Conservation (phyloP, 148 eudicot species). For the Rhododendron ovatum region DNA sequence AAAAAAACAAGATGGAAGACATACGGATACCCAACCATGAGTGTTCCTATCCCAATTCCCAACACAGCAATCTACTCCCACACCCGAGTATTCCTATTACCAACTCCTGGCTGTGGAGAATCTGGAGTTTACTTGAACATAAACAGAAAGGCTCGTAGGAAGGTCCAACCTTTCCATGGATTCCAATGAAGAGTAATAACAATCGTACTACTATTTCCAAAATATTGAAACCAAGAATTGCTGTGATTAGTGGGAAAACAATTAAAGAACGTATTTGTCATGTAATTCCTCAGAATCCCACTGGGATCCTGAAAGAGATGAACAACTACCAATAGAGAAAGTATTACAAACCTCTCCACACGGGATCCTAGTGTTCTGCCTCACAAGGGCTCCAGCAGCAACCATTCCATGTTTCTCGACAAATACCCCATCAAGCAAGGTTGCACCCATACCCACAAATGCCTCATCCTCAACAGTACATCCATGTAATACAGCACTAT, state of each 20-base stretch:
- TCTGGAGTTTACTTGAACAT: background rate
- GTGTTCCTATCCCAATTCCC: background rate
- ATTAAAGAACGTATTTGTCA: background rate
- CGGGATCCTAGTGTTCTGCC: conserved; percentile 57
- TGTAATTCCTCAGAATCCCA: background rate
- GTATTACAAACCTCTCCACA: conserved; percentile 46
- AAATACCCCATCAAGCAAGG: conserved; percentile 55
- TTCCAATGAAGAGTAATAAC: background rate
- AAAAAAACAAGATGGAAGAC: background rate
- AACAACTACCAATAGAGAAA: background rate
- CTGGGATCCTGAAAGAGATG: background rate
- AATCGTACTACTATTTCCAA: background rate
- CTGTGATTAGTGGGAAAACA: background rate
- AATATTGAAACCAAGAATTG: background rate
- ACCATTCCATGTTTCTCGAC: conserved; percentile 62
- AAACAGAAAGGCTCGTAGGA: background rate
- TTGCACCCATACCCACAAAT: conserved; percentile 62
- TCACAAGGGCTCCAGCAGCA: conserved; percentile 67
- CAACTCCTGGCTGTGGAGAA: background rate
- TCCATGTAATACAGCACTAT: conserved; percentile 60
- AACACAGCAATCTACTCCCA: background rate
- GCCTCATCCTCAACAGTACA: conserved; percentile 64
- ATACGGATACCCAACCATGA: background rate
- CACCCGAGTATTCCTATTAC: background rate
- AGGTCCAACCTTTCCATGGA: background rate